These are phyloP conservation scores for Fusarium annulatum DNA, from an alignment of 2,329 filamentous ascomycete genomes.

Conservation along the genomic window DNA sequence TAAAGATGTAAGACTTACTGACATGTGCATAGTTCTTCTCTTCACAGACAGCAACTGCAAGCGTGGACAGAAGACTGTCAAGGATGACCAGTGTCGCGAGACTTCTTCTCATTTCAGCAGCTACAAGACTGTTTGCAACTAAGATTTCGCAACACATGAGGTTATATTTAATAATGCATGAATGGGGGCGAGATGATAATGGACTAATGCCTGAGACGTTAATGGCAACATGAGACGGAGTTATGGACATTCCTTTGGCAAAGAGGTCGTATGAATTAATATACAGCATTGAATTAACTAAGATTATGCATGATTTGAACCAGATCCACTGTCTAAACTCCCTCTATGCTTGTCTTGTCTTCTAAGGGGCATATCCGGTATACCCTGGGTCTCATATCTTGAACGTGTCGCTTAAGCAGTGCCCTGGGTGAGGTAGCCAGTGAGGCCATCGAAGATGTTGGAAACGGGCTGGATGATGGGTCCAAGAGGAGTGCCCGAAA, in stretches of 20 bases:
- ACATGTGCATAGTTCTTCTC: neutral
- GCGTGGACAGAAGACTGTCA: constrained; percentile 19
- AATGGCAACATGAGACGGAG: neutral
- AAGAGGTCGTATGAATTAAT: neutral
- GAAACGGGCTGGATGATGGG: constrained; percentile 13
- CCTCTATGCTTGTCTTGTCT: neutral
- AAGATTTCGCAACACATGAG: no score
- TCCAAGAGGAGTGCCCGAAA: constrained; percentile 13
- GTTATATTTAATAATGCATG: neutral
- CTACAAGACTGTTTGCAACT: constrained; percentile 13
- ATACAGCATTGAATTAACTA: constrained; percentile 15
- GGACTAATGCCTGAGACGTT: neutral
- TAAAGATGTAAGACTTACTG: rapidly evolving
- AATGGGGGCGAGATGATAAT: neutral
- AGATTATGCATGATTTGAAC: neutral
- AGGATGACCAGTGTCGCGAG: constrained; percentile 8
- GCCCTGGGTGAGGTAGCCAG: constrained; percentile 8
- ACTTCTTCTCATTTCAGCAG: constrained; percentile 3
- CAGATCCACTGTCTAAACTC: constrained; percentile 15
- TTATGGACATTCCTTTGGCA: neutral
- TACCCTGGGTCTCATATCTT: neutral
- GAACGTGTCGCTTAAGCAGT: neutral
- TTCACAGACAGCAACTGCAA: constrained; percentile 13
- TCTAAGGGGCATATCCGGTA: neutral
- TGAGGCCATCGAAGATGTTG: neutral